phyloP scores from a whole-genome alignment of 2,329 filamentous ascomycete genomes.

The Phaeomoniella chlamydospora region DNA sequence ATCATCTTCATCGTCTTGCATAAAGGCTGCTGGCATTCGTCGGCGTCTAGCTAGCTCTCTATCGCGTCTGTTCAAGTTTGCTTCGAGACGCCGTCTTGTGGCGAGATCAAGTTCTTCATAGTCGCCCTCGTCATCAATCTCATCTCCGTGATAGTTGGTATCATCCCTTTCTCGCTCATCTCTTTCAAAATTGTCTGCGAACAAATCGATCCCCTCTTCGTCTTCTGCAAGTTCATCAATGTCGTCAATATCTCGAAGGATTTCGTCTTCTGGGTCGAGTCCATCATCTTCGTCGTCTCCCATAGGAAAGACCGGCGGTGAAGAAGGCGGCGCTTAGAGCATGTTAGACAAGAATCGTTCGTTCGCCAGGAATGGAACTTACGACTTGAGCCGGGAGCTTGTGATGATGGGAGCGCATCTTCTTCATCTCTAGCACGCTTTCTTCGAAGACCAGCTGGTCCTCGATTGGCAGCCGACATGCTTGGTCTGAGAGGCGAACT shows the following conservation, averaged over 20 bases:
- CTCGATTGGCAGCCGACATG: conserved; percentile 73
- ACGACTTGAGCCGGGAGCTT: conserved; percentile 49
- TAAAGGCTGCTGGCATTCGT: conserved; percentile 47
- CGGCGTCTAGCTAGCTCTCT: conserved; percentile 43
- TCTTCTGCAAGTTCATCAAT: conserved; percentile 56
- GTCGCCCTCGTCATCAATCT: conserved; percentile 52
- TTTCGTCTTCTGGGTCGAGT: conserved; percentile 36
- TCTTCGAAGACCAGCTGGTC: conserved; percentile 37
- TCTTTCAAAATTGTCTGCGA: conserved; percentile 51
- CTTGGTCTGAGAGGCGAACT: conserved; percentile 74
- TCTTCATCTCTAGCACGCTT: conserved; percentile 54
- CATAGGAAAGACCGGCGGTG: conserved; percentile 41
- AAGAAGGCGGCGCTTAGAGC: conserved; percentile 36
- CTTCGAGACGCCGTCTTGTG: conserved; percentile 44
- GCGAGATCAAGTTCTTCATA: conserved; percentile 47
- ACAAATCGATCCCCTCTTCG: conserved; percentile 55
- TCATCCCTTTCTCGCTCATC: conserved; percentile 39
- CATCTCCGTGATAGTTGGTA: conserved; percentile 40
- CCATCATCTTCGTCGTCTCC: conserved; percentile 31
- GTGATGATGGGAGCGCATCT: conserved; percentile 43
- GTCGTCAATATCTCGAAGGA: conserved; percentile 51
- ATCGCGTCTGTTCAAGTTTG: conserved; percentile 47
- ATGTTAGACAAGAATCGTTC: not conserved
- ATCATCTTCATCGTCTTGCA: conserved; percentile 64
- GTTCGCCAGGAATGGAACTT: conserved; percentile 18